These are phyloP conservation scores for Lavandula angustifolia DNA, from an alignment of 257 asterid genomes.

Conservation along the genomic window DNA sequence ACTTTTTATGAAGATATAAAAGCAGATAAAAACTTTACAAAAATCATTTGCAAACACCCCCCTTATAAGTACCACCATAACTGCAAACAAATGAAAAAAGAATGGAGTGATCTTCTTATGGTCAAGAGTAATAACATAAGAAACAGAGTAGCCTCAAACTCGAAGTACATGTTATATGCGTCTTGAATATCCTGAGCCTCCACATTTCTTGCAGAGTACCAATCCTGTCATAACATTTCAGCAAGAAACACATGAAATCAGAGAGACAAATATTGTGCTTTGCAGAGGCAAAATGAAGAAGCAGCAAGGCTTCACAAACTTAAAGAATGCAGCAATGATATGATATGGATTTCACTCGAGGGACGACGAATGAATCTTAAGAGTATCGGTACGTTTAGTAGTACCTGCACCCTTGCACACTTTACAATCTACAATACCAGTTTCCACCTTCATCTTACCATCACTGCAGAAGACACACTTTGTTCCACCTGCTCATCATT, in stretches of 20 bases:
- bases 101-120: slow-evolving; percentile 31
- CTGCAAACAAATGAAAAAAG: slow-evolving; percentile 34
- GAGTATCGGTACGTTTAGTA: neutral
- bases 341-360: neutral
- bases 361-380: neutral
- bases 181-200: slow-evolving; percentile 91
- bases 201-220: slow-evolving; percentile 89
- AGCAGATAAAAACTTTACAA: too few relatives aligned
- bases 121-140: slow-evolving; percentile 11
- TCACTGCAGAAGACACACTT: slow-evolving; percentile 86
- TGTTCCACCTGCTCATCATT: slow-evolving; percentile 72
- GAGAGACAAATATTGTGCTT: neutral
- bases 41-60: too few relatives aligned
- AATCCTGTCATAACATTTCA: slow-evolving; percentile 50
- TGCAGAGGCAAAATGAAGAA: neutral
- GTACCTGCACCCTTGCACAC: slow-evolving; percentile 98
- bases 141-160: slow-evolving; percentile 23
- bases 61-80: neutral
- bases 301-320: neutral
- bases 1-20: too few relatives aligned
- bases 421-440: slow-evolving; percentile 76
- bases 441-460: slow-evolving; percentile 87
- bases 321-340: neutral
- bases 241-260: neutral
- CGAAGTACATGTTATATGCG: slow-evolving; percentile 46